Conservation (phyloP, 2,329 filamentous ascomycete species). For the Diplodia scrobiculata region DNA sequence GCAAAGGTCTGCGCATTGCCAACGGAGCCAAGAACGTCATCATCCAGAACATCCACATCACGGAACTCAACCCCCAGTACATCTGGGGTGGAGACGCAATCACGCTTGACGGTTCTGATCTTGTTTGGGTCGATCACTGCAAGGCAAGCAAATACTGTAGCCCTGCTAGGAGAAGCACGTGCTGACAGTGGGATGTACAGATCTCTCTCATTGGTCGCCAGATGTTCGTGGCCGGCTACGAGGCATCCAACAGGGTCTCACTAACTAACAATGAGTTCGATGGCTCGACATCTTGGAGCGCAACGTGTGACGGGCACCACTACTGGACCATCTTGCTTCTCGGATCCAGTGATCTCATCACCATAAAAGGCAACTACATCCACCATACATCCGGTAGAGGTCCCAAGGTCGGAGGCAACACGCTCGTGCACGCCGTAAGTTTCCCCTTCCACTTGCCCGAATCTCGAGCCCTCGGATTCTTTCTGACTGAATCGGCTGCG, state of each 20-base stretch:
- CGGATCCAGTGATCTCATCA: conserved; percentile 59
- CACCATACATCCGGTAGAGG: conserved; percentile 60
- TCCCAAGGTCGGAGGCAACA: conserved; percentile 60
- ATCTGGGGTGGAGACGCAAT: conserved; percentile 45
- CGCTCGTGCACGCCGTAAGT: conserved; percentile 56
- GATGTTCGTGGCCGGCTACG: conserved; percentile 61
- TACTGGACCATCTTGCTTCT: conserved; percentile 63
- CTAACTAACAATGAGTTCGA: conserved; percentile 64
- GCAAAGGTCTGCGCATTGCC: conserved; percentile 57
- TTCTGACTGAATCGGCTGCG: too few species aligned
- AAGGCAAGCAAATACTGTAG: conserved; percentile 33
- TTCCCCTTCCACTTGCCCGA: too few species aligned
- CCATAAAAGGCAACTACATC: conserved; percentile 63
- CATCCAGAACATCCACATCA: conserved; percentile 51
- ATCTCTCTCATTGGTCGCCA: conserved; percentile 62
- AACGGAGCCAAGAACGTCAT: conserved; percentile 57
- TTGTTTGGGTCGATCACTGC: conserved; percentile 33
- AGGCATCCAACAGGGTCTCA: conserved; percentile 58
- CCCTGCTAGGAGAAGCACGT: background rate
- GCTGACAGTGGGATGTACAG: conserved; percentile 26
- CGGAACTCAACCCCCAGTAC: conserved; percentile 42
- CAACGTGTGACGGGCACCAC: conserved; percentile 61
- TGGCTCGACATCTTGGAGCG: conserved; percentile 58
- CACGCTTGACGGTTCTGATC: conserved; percentile 39
- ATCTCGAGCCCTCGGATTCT: too few species aligned